Base-by-base conservation (phyloP, 352 stramenopile genomes). In the Globisporangium mamillatum region DNA sequence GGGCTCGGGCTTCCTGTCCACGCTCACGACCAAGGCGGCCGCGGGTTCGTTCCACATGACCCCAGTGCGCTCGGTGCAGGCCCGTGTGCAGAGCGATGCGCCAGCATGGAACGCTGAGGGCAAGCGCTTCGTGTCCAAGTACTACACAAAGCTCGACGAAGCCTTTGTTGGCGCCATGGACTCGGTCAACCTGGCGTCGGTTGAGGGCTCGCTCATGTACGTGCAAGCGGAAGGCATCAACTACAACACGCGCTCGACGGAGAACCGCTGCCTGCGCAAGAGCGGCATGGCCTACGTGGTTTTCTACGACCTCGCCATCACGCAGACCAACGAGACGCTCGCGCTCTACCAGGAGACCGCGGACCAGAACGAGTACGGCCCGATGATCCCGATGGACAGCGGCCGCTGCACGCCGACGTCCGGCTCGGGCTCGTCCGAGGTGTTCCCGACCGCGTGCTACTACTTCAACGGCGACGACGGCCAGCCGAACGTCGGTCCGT, bases 201-300 rank as follows among this genome's bases (percentile, higher is more conserved):
- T 96, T 10, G 87, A 94, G 63, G 89, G 89, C 18, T 79, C 86
- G 41, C 83, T 96, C 46, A 95, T 94, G 86, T 96, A 94, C 75
- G 82, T 96, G 36, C 87, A 52, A 20, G 44, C 44, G 18, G 44
- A 52, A 22, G 44, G 44, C 6, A 52, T 52, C 44, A 52, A 52
- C 77, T 85, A 90, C 73, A 73, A 80, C 52, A 85, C 83, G 53
- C 83, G 86, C 56, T 77, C 72, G n/a, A 72, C 71, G 2, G 76
- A 85, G 53, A 72, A 77, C 44, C 79, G 75, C 12, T 96, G 89
- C 72, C 32, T 53, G 25, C 83, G 86, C 52, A 91, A 90, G 73
- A 81, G 75, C 63, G 69, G 67, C 20, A 88, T 90, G 71, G 68
- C 72, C 10, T 86, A 86, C 57, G 76, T 93, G 41, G 82, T 90